Evolutionary conservation across 495 filamentous ascomycete genomes (phyloP), one percentile per base, ranked within the genome.

Genomic region (Tuber aestivum): DNA sequence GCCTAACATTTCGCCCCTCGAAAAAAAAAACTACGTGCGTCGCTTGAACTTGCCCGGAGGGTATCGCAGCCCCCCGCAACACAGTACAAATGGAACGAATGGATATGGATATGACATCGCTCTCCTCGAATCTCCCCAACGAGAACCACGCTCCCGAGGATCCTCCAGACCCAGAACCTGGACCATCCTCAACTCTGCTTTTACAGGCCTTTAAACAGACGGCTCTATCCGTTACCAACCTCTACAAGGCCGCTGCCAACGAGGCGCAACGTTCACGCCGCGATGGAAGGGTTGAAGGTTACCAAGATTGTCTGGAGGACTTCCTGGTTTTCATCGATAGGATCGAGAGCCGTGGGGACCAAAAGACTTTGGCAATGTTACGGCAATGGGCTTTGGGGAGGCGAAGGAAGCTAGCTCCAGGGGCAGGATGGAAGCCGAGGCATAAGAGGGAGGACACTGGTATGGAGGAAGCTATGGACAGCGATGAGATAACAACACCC

Each of bases 221-320:
- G 37, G 96, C 96, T 21, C 87, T 97, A 35, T 97, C 96, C 4
- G 94, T 98, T 72, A 98, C 96, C 70, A 95, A 94, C 78, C 90
- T 99, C 41, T 98, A 97, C 85, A 97, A 97, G 84, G 93, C 90
- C 72, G 94, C 95, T 23, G 91, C 91, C 3, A 86, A 89, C 72
- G 91, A 93, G 35, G 90, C 93, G 79, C 86, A 89, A n/a, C 90
- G 91, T 77, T 79, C 80, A 32, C 80, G 81, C 7, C 80, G 77
- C 5, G 79, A 79, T 44, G 79, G 81, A 14, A 89, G 90, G 37
- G 85, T 88, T 16, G 89, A 92, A 56, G 96, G 96, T 8, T 98
- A 97, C 80, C 94, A 97, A 82, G 94, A 98, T 76, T 96, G 94
- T 40, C 87, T 99, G 70, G 94, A 97, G 73, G 95, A 98, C 76